Base-by-base conservation (phyloP, 306 rosid species). In the Cicer pinnatifidum region DNA sequence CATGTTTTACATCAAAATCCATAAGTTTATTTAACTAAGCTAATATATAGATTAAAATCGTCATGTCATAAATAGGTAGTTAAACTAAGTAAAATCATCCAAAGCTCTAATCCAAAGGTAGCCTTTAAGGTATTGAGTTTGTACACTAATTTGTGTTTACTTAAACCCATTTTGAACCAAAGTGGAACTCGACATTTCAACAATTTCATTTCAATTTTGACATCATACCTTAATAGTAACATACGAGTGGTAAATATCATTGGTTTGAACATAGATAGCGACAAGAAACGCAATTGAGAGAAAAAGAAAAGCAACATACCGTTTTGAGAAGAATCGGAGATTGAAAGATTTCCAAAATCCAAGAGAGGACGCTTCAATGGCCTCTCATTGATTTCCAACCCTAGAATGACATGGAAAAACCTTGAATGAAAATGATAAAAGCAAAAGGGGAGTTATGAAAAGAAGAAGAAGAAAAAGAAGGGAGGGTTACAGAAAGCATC, bases 381-480 rank as follows among this genome's bases (percentile, higher is more conserved):
- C 66, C 97, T 86, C 80, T 87, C 97, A 37, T 83, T 94, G 80
- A 94, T 91, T 84, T 94, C 91, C 53, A 94, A 77, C 97, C 97
- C 97, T 91, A 38, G 48, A 71, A 69, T 60, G 66, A 20, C 72
- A 45, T 64, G 48, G 0, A 17, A 74, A 76, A 72, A 44, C 7
- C 6, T 37, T 13, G 35, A 39, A 78, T 10, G 37, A 54, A n/a
- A 75, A 8, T 6, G 65, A 28, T n/a, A 15, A 74, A 5, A 52
- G 7, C 9, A 11, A 9, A 0, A 17, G n/a, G 33, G 6, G 3
- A 10, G 35, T 28, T 28, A 28, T 3, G 35, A 4, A 6, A 17
- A 6, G 38, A 33, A n/a, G 1, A 7, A 4, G 12, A 23, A 23
- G 33, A 23, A 58, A 19, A 20, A 37, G 11, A 20, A 38, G 15